Percentiles rank a stretch among this genome's conserved stretches.
Evolutionary conservation across 176 grass and related monocot species (phyloP).

Genomic region (Bothriochloa decipiens): DNA sequence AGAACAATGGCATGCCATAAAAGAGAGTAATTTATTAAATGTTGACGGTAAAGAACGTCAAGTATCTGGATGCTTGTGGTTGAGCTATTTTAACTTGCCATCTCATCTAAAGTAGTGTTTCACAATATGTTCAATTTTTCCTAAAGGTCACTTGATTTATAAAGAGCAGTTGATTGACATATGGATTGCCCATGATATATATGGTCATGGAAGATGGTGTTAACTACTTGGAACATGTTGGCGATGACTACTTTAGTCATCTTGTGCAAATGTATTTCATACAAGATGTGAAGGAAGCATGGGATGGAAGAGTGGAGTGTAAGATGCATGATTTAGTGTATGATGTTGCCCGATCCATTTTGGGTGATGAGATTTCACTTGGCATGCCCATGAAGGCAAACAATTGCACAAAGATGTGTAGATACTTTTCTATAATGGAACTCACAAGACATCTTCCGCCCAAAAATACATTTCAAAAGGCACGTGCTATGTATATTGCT

Average conservation of each 20-base stretch:
- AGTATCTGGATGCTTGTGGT: constrained; percentile 13
- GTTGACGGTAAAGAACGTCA: neutral
- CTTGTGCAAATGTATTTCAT: too few species aligned
- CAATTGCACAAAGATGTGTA: neutral
- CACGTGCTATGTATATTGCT: constrained; percentile 26
- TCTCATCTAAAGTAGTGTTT: constrained; percentile 3
- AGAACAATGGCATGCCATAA: constrained; percentile 20
- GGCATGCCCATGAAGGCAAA: neutral
- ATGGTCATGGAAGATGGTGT: too few species aligned
- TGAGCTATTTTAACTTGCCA: constrained; percentile 40
- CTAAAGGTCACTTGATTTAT: neutral
- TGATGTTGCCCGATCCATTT: too few species aligned
- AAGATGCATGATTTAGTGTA: too few species aligned
- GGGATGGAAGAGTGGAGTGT: too few species aligned
- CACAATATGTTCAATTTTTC: constrained; percentile 27
- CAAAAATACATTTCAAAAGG: neutral
- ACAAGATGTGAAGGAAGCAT: too few species aligned
- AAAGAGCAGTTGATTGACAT: too few species aligned
- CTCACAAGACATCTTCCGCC: neutral
- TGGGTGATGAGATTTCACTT: too few species aligned
- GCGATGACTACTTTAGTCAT: too few species aligned
- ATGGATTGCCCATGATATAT: too few species aligned
- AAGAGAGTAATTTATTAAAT: constrained; percentile 37
- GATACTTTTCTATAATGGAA: constrained; percentile 13
- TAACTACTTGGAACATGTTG: too few species aligned